Evolutionary conservation across 2,329 filamentous ascomycete species (phyloP), one percentile per base, ranked within the genome.

Genomic region (Hymenoscyphus linearis): DNA sequence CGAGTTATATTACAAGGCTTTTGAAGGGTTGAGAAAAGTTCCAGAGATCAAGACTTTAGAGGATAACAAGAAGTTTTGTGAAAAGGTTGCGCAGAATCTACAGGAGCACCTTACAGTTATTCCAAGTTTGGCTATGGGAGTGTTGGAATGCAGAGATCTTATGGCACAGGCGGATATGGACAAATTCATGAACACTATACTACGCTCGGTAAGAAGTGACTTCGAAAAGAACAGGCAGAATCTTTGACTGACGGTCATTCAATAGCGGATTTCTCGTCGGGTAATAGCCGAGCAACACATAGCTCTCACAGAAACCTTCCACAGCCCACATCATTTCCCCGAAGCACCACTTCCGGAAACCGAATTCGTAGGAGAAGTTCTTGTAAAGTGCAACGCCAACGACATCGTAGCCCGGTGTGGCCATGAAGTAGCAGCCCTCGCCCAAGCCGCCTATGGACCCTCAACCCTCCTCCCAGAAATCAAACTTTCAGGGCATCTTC

Each of bases 271-370:
- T 68, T 97, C 93, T 52, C 87, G 95, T 62, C 86, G 96, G 64
- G 95, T 98, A 67, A 99, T 99, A 72, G 95, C 95, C 36, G 95
- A 99, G 76, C 95, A 99, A 71, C 95, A 99, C 72, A 85, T 99
- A 40, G 92, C 95, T 10, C 82, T 99, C 18, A 96, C 93, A 4
- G 93, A 98, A 68, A 97, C 93, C 1, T 98, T 93, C 78, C 88
- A 95, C 74, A 90, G 90, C 0, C 88, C 90, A 2, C 93, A 90
- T 85, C 93, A 96, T 78, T 93, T 92, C 61, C 90, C 91, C 0
- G 85, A 91, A 64, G 88, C 88, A 66, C 82, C 88, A 44, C 60
- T 64, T 73, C 78, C 63, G 47, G 83, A 86, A 60, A 79, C 89
- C 55, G 93, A 98, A 65, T 96, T 96, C 70, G 91, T 99, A 16